Evolutionary conservation across 75 land plant species (phyloP).

Genomic region (Picea glauca): DNA sequence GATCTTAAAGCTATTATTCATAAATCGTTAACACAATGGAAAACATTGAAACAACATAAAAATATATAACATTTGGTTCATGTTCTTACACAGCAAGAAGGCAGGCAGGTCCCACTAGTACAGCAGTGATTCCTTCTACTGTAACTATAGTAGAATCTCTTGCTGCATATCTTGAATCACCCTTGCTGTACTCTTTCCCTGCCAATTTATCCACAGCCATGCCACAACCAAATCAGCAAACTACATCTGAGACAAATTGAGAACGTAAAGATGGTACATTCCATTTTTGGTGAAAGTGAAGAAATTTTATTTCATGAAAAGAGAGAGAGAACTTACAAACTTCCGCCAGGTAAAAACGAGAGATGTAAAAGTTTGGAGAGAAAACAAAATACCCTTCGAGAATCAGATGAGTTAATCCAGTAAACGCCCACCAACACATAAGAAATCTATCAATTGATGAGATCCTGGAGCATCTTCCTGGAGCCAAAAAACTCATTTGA

Average conservation of each 20-base stretch:
- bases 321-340: constrained; percentile 69
- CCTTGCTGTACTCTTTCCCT: constrained; percentile 99
- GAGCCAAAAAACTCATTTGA: not conserved
- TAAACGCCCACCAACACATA: constrained; percentile 91
- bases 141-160: constrained; percentile 71
- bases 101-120: constrained; percentile 75
- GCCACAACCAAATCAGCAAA: not conserved
- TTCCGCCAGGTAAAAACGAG: constrained; percentile 65
- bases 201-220: constrained; percentile 14
- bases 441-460: constrained; percentile 55
- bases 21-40: not conserved
- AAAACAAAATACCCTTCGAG: constrained; percentile 92
- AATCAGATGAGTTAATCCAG: constrained; percentile 81
- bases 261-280: not conserved
- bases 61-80: not conserved
- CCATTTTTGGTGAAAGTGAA: not conserved
- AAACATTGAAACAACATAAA: not conserved
- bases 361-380: constrained; percentile 83
- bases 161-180: constrained; percentile 86
- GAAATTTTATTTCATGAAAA: not conserved
- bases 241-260: not conserved
- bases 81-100: constrained; percentile 78
- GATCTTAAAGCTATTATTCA: not conserved
- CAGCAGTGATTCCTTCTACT: constrained; percentile 85
- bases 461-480: constrained; percentile 26